Conservation (phyloP, 2,329 filamentous ascomycete species). For the Ceratocystis lukuohia region DNA sequence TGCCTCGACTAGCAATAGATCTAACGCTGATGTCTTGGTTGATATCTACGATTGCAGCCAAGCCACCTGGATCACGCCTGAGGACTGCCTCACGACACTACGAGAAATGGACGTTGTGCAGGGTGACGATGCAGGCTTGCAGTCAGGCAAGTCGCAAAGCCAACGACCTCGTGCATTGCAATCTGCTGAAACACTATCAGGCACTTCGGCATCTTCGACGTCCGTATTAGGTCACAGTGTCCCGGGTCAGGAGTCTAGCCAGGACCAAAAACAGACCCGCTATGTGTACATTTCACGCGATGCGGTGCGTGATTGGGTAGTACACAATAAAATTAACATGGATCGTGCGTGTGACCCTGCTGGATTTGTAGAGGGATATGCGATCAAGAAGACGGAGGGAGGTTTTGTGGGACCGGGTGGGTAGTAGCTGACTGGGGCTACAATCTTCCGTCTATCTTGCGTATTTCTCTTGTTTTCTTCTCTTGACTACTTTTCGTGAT, state of each 20-base stretch:
- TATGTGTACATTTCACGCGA: constrained; percentile 41
- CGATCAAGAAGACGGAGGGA: constrained; percentile 29
- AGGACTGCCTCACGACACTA: constrained; percentile 68
- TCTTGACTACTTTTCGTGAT: neutral
- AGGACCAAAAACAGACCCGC: constrained; percentile 19
- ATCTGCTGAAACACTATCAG: too few species aligned
- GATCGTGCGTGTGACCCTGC: constrained; percentile 56
- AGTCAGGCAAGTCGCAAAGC: constrained; percentile 14
- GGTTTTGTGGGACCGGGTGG: neutral
- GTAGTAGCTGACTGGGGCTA: too few species aligned
- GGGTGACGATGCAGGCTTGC: constrained; percentile 38
- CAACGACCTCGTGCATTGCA: neutral
- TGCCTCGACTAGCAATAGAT: constrained; percentile 2
- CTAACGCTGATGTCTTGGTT: constrained; percentile 35
- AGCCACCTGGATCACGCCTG: constrained; percentile 68
- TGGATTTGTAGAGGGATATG: constrained; percentile 60
- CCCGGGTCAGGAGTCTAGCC: neutral
- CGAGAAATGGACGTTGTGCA: constrained; percentile 65
- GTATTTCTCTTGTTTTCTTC: neutral
- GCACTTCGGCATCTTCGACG: too few species aligned
- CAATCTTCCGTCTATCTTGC: too few species aligned
- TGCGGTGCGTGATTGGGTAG: constrained; percentile 53
- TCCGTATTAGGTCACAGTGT: too few species aligned
- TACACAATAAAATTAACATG: constrained; percentile 47
- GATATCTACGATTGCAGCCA: constrained; percentile 59